These are phyloP conservation scores for Xylaria arbuscula DNA, from an alignment of 2,329 filamentous ascomycete species.

Conservation along the genomic window DNA sequence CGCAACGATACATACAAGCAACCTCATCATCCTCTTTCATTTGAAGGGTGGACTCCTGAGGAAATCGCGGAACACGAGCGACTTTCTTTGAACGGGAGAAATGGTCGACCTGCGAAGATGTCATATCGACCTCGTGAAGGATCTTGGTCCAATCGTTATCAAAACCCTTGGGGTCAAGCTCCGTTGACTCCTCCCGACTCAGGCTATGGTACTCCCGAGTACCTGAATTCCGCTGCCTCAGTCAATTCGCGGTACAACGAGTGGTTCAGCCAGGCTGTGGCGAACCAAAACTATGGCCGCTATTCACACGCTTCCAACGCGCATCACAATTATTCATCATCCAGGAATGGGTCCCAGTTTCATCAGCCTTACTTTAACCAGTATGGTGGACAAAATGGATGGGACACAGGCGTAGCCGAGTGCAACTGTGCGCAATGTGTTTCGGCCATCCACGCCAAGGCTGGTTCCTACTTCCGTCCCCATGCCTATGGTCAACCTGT, in stretches of 20 bases:
- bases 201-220: conserved; percentile 70
- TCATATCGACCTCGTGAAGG: conserved; percentile 60
- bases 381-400: conserved; percentile 60
- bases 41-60: conserved; percentile 63
- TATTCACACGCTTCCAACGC: conserved; percentile 58
- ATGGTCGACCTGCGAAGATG: conserved; percentile 43
- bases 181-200: conserved; percentile 70
- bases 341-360: conserved; percentile 55
- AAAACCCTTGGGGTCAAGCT: conserved; percentile 54
- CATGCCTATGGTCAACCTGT: conserved; percentile 66
- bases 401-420: conserved; percentile 63
- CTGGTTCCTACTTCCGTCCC: conserved; percentile 60
- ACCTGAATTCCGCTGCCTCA: conserved; percentile 65
- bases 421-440: conserved; percentile 62
- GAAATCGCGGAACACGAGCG: conserved; percentile 66
- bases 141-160: conserved; percentile 57
- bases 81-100: conserved; percentile 57
- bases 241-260: conserved; percentile 68
- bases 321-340: conserved; percentile 52
- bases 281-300: conserved; percentile 49
- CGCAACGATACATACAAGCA: conserved; percentile 54
- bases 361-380: conserved; percentile 60
- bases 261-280: conserved; percentile 61
- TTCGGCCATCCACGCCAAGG: conserved; percentile 56
- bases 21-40: conserved; percentile 52